Base-by-base conservation (phyloP, 192 early-diverging fungal genomes). In the Backusella tuberculispora region DNA sequence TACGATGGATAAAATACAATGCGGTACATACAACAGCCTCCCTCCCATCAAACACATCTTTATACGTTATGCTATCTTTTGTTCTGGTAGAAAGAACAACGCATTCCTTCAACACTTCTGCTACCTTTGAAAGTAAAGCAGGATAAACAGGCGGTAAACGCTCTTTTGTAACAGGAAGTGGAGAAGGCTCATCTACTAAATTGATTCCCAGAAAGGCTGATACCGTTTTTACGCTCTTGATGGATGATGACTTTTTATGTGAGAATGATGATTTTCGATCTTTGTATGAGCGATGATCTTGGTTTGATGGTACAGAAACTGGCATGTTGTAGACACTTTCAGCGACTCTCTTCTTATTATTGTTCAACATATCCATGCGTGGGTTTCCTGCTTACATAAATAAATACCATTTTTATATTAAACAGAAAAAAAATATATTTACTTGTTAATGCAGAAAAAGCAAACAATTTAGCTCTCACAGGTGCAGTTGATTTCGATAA, bases 41-140 rank as follows among this genome's bases (percentile, higher is more conserved):
- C 50, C 86, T 85, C 21, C 97, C 97, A 64, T 91, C 87, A 83
- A 99, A 98, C 76, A 88, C 91, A 48, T 92, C 87, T 53, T 88
- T 87, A 78, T 97, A 94, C 78, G 95, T 93, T 17, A 97, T 81
- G 12, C 85, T 87, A 70, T 97, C 93, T 72, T 93, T 93, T 44
- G 85, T 84, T 53, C 90, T 88, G 6, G 90, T 91, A 47, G 85
- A 83, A 21, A 89, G 71, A 5, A 84, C 85, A 29, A 95, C 77
- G 8, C 87, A 76, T 37, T 82, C 81, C 26, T 85, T 84, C 76
- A 95, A 91, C 8, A 87, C 83, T 47, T 84, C 84, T 8, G 93
- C 90, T 7, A 95, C 90, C 60, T 86, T 78, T 17, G 91, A 92
- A 13, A 95, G 82, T 77, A 95, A 81, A 9, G 92, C 93, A 2